phyloP scores from a whole-genome alignment of 2,329 filamentous ascomycete genomes.

The Trichoderma simmonsii region DNA sequence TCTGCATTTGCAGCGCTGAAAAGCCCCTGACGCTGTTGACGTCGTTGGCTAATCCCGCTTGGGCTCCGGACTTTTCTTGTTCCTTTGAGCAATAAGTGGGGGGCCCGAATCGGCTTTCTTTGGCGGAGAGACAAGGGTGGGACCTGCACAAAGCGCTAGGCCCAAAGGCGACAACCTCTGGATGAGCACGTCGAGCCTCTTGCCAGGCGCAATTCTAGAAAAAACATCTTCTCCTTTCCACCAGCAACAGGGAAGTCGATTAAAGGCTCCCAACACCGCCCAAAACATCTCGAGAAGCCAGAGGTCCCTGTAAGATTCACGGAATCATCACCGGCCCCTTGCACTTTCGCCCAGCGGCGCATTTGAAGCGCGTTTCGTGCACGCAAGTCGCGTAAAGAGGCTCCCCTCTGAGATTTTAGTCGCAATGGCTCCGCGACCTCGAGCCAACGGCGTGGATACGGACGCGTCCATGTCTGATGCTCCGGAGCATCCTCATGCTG shows the following conservation, averaged over 20 bases:
- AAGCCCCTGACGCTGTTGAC: slow-evolving; percentile 16
- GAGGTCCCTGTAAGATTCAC: background rate
- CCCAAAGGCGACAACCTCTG: slow-evolving; percentile 31
- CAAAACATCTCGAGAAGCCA: background rate
- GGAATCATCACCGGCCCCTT: background rate
- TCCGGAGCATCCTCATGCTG: slow-evolving; percentile 43
- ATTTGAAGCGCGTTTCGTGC: slow-evolving; percentile 45
- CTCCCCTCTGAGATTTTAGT: slow-evolving; percentile 28
- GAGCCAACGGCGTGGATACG: slow-evolving; percentile 51
- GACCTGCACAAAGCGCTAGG: slow-evolving; percentile 31
- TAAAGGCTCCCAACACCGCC: slow-evolving; percentile 3
- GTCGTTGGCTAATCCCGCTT: slow-evolving; percentile 7
- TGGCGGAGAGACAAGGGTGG: slow-evolving; percentile 19
- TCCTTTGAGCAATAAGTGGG: slow-evolving; percentile 5
- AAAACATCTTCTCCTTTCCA: slow-evolving; percentile 32
- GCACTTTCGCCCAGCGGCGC: slow-evolving; percentile 17
- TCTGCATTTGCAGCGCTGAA: slow-evolving; percentile 4
- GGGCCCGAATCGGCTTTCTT: background rate
- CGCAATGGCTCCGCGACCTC: slow-evolving; percentile 55
- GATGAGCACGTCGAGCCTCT: slow-evolving; percentile 36
- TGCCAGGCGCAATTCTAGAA: slow-evolving; percentile 29
- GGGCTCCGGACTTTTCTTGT: slow-evolving; percentile 10
- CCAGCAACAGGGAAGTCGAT: slow-evolving; percentile 15
- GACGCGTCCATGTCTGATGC: slow-evolving; percentile 64
- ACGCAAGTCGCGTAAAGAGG: slow-evolving; percentile 53